phyloP scores from a whole-genome alignment of 176 grass and related monocot genomes.

The Thinopyrum elongatum region DNA sequence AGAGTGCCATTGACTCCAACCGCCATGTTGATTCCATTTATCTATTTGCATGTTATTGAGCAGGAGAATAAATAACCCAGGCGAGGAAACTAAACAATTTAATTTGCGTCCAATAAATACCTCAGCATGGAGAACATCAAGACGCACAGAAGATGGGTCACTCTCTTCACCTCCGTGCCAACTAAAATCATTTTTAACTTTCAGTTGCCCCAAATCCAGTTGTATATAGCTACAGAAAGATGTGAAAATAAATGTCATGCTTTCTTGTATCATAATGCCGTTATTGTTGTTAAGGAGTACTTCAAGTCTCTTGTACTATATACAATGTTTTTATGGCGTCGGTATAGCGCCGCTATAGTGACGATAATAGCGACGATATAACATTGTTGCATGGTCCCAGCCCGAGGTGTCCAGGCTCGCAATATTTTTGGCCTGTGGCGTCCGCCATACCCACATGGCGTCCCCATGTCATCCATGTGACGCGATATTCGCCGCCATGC shows the following conservation, averaged over 20 bases:
- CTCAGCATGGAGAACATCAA: slow-evolving; percentile 95
- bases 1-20: slow-evolving; percentile 74
- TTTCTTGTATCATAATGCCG: background rate
- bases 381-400: too few species aligned
- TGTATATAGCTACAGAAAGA: slow-evolving; percentile 86
- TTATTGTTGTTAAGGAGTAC: slow-evolving; percentile 6
- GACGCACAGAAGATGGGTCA: slow-evolving; percentile 78
- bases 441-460: too few species aligned
- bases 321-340: too few species aligned
- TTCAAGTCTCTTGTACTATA: background rate
- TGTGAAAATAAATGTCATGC: slow-evolving; percentile 1
- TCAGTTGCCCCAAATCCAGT: slow-evolving; percentile 90
- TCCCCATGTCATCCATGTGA: too few species aligned
- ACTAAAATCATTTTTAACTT: slow-evolving; percentile 76
- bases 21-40: slow-evolving; percentile 97
- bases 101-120: slow-evolving; percentile 34
- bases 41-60: slow-evolving; percentile 53
- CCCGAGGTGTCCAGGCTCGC: too few species aligned
- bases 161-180: slow-evolving; percentile 91
- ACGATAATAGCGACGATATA: too few species aligned
- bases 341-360: too few species aligned
- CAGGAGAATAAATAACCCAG: slow-evolving; percentile 27
- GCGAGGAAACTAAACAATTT: background rate
- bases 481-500: too few species aligned
- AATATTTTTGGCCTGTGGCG: too few species aligned